A percentile compares a stretch with the other conserved stretches of the same genome.
phyloP scores from a whole-genome alignment of 495 filamentous ascomycete genomes.

The Acidomyces sp. region DNA sequence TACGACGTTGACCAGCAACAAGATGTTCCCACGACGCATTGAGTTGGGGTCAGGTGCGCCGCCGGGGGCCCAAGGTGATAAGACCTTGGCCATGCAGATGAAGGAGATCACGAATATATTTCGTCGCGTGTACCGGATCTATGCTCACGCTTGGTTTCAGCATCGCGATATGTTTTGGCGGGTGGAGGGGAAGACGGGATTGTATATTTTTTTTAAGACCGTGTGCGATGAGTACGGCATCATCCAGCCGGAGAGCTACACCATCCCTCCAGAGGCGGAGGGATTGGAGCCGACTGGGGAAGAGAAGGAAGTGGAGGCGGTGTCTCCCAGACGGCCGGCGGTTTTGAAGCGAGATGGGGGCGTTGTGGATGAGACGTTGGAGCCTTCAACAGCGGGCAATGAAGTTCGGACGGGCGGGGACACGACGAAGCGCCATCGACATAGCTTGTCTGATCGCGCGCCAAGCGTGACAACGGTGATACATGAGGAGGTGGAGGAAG shows the following conservation, averaged over 20 bases:
- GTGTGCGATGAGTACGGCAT: conserved; percentile 84
- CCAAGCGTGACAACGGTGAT: conserved; percentile 11
- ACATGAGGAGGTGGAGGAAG: conserved; percentile 23
- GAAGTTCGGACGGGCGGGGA: conserved; percentile 5
- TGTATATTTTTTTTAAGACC: conserved; percentile 93
- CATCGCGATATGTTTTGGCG: conserved; percentile 92
- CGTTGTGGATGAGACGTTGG: neutral
- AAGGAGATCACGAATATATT: conserved; percentile 90
- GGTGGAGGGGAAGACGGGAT: conserved; percentile 71
- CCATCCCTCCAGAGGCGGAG: conserved; percentile 84
- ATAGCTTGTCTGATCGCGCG: conserved; percentile 12
- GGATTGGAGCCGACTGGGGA: conserved; percentile 37
- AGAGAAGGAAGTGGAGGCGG: conserved; percentile 30
- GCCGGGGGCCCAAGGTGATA: conserved; percentile 1
- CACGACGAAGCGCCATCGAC: conserved; percentile 22
- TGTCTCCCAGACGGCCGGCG: conserved; percentile 2
- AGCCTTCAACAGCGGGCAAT: conserved; percentile 2
- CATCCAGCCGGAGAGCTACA: conserved; percentile 87
- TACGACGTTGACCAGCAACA: conserved; percentile 75
- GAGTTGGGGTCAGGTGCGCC: conserved; percentile 52
- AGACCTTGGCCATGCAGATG: conserved; percentile 39
- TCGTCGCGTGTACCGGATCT: conserved; percentile 84
- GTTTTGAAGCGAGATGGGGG: conserved; percentile 4
- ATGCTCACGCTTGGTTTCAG: conserved; percentile 97
- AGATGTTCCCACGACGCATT: conserved; percentile 82